Conservation (phyloP, 768 basidiomycete genomes). For the Austroboletus festivus region DNA sequence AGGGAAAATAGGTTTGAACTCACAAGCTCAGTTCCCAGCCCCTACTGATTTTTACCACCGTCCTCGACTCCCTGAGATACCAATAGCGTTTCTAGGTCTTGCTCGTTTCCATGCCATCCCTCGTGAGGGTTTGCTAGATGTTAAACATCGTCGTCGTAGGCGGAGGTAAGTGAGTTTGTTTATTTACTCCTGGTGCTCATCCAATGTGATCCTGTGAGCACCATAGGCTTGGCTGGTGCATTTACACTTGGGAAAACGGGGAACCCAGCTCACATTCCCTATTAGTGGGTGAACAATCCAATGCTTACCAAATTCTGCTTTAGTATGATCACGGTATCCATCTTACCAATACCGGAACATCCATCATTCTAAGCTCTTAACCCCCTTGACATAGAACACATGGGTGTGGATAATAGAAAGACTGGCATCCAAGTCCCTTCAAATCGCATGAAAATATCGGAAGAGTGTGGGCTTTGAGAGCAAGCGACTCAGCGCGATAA, state of each 20-base stretch:
- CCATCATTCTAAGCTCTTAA: too few species aligned
- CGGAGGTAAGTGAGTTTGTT: constrained; percentile 15
- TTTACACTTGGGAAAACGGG: constrained; percentile 53
- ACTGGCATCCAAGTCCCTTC: constrained; percentile 48
- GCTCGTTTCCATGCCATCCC: constrained; percentile 3
- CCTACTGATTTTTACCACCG: too few species aligned
- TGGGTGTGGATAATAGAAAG: constrained; percentile 21
- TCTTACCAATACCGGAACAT: too few species aligned
- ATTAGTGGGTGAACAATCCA: too few species aligned
- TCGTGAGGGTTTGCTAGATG: constrained; percentile 10
- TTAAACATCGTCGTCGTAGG: constrained; percentile 15
- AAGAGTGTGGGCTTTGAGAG: constrained; percentile 50
- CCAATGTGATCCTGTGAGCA: constrained; percentile 18
- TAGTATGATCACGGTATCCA: constrained; percentile 52
- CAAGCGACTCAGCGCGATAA: constrained; percentile 34
- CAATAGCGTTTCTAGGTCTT: neutral
- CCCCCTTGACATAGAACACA: neutral
- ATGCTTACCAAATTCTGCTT: too few species aligned
- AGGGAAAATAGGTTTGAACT: neutral
- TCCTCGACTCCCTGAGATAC: neutral
- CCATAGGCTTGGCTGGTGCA: constrained; percentile 53
- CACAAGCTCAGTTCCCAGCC: too few species aligned
- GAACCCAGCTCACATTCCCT: too few species aligned
- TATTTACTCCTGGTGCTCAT: neutral
- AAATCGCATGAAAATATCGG: constrained; percentile 52